Percentiles rank a stretch among this genome's conserved stretches.
These are phyloP conservation scores for Clathrus columnatus DNA, from an alignment of 768 basidiomycete species.

Conservation along the genomic window DNA sequence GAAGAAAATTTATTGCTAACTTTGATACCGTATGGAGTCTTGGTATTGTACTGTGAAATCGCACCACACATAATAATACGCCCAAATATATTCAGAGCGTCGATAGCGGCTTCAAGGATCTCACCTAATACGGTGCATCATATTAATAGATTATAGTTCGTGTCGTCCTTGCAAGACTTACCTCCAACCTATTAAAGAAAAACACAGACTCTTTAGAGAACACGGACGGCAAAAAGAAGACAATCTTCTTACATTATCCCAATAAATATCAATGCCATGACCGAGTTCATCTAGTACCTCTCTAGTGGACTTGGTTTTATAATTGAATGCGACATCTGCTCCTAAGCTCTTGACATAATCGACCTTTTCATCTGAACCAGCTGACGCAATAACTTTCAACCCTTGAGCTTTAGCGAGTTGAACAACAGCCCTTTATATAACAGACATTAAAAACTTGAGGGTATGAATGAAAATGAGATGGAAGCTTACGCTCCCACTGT, in stretches of 20 bases:
- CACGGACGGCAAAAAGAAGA: neutral
- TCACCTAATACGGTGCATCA: constrained; percentile 18
- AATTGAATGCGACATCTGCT: constrained; percentile 31
- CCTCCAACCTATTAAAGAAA: constrained; percentile 20
- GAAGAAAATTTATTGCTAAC: constrained; percentile 8
- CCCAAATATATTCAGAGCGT: constrained; percentile 16
- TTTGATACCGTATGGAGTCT: constrained; percentile 14
- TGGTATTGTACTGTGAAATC: constrained; percentile 24
- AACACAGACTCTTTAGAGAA: neutral
- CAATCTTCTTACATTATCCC: neutral
- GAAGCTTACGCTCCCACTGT: constrained; percentile 51
- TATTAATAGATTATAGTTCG: neutral
- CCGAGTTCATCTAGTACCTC: constrained; percentile 28
- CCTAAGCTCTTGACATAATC: constrained; percentile 26
- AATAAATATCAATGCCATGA: constrained; percentile 23
- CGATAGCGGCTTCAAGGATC: constrained; percentile 46
- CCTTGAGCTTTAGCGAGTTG: constrained; percentile 34
- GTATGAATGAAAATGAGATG: neutral
- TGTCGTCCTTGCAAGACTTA: neutral
- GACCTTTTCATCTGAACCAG: constrained; percentile 35
- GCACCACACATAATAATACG: constrained; percentile 21
- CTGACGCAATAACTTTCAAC: constrained; percentile 33
- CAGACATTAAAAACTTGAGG: neutral
- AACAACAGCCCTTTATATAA: constrained; percentile 20
- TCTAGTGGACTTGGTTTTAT: constrained; percentile 21